These are phyloP conservation scores for Diphasiastrum complanatum DNA, from an alignment of 83 land plant genomes.

Conservation along the genomic window DNA sequence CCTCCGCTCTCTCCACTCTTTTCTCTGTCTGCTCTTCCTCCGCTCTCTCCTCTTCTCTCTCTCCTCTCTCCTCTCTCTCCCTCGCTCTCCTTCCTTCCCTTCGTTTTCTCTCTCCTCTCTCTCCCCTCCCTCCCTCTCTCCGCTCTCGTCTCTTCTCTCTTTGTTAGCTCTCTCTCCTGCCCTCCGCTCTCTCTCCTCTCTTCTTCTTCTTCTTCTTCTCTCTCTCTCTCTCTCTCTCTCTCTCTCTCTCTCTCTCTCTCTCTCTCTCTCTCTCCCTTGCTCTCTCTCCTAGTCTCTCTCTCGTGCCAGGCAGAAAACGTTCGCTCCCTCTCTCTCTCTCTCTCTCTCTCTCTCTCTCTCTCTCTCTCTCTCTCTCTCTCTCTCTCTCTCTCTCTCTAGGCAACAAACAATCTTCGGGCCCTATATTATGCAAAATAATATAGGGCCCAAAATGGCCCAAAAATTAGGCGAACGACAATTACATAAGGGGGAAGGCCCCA, in stretches of 20 bases:
- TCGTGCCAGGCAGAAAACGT: too few relatives aligned
- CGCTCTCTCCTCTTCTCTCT: neutral
- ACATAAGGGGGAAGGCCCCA: too few relatives aligned
- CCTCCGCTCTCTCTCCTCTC: neutral
- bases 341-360: neutral
- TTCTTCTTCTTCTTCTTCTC: neutral
- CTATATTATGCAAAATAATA: too few relatives aligned
- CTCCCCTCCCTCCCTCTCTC: neutral
- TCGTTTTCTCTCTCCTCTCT: neutral
- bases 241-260: neutral
- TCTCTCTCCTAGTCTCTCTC: too few relatives aligned
- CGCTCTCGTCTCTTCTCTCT: neutral
- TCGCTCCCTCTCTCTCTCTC: neutral
- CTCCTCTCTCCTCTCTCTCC: neutral
- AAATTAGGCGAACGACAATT: too few relatives aligned
- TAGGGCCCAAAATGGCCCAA: too few relatives aligned
- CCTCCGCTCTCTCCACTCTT: too few relatives aligned
- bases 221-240: neutral
- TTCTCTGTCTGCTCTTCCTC: too few relatives aligned
- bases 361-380: neutral
- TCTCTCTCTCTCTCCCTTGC: neutral
- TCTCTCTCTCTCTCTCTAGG: constrained; percentile 1
- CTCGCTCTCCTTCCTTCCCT: neutral
- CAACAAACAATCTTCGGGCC: too few relatives aligned
- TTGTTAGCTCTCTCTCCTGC: neutral